Evolutionary conservation across 2,329 filamentous ascomycete species (phyloP).

Genomic region (Fusarium foetens): DNA sequence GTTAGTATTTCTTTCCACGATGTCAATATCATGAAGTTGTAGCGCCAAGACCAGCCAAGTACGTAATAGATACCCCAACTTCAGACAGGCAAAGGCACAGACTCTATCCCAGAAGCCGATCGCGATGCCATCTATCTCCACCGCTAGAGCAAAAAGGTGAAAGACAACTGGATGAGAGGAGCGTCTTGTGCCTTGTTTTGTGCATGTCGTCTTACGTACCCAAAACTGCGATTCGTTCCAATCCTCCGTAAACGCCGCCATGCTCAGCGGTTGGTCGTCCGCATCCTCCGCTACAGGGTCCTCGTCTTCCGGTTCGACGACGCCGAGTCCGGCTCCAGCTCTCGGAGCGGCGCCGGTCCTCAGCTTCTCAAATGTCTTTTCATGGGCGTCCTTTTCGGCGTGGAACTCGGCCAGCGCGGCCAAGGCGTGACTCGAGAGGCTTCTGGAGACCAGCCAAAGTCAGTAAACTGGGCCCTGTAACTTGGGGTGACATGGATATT

Average conservation of each 20-base stretch:
- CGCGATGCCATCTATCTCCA: slow-evolving; percentile 39
- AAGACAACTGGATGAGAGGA: slow-evolving; percentile 10
- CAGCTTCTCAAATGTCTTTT: slow-evolving; percentile 74
- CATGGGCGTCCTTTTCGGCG: slow-evolving; percentile 73
- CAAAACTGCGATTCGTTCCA: slow-evolving; percentile 90
- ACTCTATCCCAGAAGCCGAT: slow-evolving; percentile 28
- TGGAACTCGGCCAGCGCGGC: slow-evolving; percentile 79
- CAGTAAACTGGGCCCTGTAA: slow-evolving; percentile 3
- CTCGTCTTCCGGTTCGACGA: slow-evolving; percentile 40
- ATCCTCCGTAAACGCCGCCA: slow-evolving; percentile 80
- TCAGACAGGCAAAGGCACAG: slow-evolving; percentile 4
- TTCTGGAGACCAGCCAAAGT: slow-evolving; percentile 42
- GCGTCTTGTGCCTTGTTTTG: slow-evolving; percentile 6
- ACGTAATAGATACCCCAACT: slow-evolving; percentile 38
- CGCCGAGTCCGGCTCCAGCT: slow-evolving; percentile 51
- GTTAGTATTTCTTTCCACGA: slow-evolving; percentile 5
- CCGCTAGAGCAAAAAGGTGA: slow-evolving; percentile 1
- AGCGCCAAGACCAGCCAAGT: slow-evolving; percentile 23
- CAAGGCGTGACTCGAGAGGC: slow-evolving; percentile 73
- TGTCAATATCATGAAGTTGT: slow-evolving; percentile 38
- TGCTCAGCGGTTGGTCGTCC: slow-evolving; percentile 60
- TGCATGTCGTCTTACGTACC: slow-evolving; percentile 58
- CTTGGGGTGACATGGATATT: not conserved
- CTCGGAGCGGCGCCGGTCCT: slow-evolving; percentile 31
- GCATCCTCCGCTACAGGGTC: slow-evolving; percentile 53